Conservation (phyloP, 2,329 filamentous ascomycete genomes). For the Neopestalotiopsis rosae region DNA sequence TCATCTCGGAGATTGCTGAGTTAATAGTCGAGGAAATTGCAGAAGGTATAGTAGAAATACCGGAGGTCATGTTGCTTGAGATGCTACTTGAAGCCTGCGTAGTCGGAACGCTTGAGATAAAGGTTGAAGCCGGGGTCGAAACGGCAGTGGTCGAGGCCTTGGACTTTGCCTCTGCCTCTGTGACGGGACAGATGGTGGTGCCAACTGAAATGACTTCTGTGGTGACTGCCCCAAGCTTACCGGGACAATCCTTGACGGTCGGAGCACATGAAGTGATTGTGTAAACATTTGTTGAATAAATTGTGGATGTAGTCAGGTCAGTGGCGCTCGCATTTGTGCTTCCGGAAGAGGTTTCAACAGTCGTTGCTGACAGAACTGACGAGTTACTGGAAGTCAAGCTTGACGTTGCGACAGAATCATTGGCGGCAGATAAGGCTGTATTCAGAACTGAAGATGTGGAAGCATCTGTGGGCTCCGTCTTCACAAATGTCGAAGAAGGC, state of each 20-base stretch:
- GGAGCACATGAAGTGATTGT: constrained; percentile 33
- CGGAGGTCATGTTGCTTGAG: constrained; percentile 9
- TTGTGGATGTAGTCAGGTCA: constrained; percentile 26
- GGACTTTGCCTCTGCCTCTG: constrained; percentile 11
- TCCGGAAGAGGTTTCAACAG: constrained; percentile 11
- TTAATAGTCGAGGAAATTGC: constrained; percentile 17
- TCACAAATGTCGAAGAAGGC: constrained; percentile 8
- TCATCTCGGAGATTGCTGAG: constrained; percentile 22
- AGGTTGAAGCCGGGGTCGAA: constrained; percentile 5
- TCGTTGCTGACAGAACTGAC: neutral
- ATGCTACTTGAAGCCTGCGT: neutral
- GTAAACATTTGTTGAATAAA: constrained; percentile 35
- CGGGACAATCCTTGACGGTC: constrained; percentile 31
- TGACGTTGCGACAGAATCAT: neutral
- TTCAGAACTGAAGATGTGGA: neutral
- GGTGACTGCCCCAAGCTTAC: constrained; percentile 27
- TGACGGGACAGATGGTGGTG: constrained; percentile 31
- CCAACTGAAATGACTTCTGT: constrained; percentile 32
- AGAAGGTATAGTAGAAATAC: constrained; percentile 20
- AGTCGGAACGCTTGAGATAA: constrained; percentile 7
- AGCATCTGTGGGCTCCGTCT: neutral
- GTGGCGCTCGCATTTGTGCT: constrained; percentile 10
- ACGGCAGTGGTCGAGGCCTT: neutral
- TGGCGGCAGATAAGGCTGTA: neutral
- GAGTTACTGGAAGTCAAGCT: neutral